Evolutionary conservation across 108 stramenopile species (phyloP).

Genomic region (Conticribra guillardii): DNA sequence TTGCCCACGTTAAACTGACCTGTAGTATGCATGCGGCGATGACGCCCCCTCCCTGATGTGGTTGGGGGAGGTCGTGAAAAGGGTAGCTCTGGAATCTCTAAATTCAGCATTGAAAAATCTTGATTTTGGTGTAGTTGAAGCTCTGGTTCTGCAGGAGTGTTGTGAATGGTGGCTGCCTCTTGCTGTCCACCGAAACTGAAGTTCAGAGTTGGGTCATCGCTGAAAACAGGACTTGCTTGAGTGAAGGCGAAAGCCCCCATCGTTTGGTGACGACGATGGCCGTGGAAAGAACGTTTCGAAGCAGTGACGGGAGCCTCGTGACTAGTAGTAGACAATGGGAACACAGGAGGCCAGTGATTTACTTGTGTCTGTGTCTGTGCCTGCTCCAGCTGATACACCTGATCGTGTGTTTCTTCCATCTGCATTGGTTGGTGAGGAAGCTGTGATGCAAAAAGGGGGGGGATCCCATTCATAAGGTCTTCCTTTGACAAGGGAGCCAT

Average conservation of each 20-base stretch:
- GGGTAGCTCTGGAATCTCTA: background rate
- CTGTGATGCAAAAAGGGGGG: background rate
- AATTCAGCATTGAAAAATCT: background rate
- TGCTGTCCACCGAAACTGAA: background rate
- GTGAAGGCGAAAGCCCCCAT: background rate
- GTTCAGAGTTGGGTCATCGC: background rate
- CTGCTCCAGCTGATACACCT: background rate
- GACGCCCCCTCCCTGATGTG: background rate
- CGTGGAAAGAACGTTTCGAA: background rate
- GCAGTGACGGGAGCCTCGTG: background rate
- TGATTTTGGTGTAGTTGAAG: no score
- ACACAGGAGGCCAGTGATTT: no score
- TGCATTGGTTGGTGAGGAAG: background rate
- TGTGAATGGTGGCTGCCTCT: no score
- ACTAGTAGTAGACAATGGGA: no score
- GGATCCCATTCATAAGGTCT: background rate
- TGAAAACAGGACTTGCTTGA: background rate
- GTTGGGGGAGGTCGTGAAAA: background rate
- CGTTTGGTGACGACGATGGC: background rate
- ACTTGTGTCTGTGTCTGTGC: background rate
- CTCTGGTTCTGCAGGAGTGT: no score
- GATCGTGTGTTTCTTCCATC: background rate
- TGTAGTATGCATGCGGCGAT: conserved; percentile 15
- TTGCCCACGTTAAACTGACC: conserved; percentile 5
- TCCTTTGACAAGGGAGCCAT: background rate